Percentiles rank a stretch among this genome's conserved stretches.
phyloP scores from a whole-genome alignment of 495 filamentous ascomycete species.

The Talaromyces trachyspermus region DNA sequence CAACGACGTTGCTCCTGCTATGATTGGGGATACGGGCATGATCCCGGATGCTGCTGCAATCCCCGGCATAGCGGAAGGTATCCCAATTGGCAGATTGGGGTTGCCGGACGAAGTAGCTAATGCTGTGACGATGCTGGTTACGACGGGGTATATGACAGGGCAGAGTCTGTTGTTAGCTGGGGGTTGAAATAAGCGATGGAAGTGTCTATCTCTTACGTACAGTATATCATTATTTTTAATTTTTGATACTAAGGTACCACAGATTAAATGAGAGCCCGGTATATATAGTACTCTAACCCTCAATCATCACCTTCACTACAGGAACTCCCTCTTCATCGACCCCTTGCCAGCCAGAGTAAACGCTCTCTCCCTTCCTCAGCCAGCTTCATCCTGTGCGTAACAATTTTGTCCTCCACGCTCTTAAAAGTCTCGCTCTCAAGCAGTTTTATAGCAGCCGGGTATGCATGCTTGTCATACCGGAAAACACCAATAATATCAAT shows the following conservation, averaged over 20 bases:
- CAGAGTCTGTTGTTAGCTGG: constrained; percentile 53
- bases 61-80: constrained; percentile 39
- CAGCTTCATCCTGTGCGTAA: constrained; percentile 71
- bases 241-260: too few relatives aligned
- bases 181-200: constrained; percentile 38
- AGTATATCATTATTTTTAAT: constrained; percentile 6
- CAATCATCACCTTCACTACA: constrained; percentile 82
- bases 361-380: constrained; percentile 56
- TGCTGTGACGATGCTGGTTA: constrained; percentile 58
- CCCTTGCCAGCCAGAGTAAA: constrained; percentile 78
- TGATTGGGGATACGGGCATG: constrained; percentile 66
- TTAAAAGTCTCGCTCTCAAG: constrained; percentile 54
- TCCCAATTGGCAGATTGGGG: constrained; percentile 58
- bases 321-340: constrained; percentile 69
- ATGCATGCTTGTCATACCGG: constrained; percentile 74
- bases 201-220: background rate
- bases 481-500: constrained; percentile 92
- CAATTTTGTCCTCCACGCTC: constrained; percentile 47
- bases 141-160: constrained; percentile 63
- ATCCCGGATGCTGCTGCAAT: constrained; percentile 50
- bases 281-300: constrained; percentile 21
- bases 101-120: constrained; percentile 61
- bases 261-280: too few relatives aligned
- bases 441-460: constrained; percentile 71
- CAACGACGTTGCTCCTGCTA: constrained; percentile 68